A percentile compares a stretch with the other conserved stretches of the same genome.
Evolutionary conservation across 495 filamentous ascomycete species (phyloP).

Genomic region (Xylaria flabelliformis): DNA sequence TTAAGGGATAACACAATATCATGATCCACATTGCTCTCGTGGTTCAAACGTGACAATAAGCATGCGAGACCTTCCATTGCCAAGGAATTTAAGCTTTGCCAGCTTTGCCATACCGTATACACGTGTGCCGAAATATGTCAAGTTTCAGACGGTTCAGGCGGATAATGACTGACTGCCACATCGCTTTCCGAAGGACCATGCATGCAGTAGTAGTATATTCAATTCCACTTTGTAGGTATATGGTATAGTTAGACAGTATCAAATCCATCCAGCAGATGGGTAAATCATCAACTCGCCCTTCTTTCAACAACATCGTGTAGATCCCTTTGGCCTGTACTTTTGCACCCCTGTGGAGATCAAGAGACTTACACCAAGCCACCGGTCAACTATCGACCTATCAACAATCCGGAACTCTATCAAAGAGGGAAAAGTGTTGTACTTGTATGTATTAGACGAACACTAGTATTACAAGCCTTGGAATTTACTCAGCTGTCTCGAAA

Average conservation of each 20-base stretch:
- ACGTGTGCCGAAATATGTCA: conserved; percentile 11
- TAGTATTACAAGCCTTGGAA: neutral
- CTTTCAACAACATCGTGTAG: neutral
- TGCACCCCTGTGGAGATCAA: neutral
- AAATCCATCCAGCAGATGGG: neutral
- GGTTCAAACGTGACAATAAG: neutral
- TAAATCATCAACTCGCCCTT: neutral
- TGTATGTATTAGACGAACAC: neutral
- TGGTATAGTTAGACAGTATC: neutral
- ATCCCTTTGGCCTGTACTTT: neutral
- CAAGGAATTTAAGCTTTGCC: conserved; percentile 7
- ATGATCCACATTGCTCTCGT: conserved; percentile 13
- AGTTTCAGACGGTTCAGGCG: neutral
- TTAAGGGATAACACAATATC: neutral
- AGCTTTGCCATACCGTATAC: conserved; percentile 6
- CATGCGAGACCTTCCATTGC: neutral
- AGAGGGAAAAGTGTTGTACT: neutral
- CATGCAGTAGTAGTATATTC: neutral
- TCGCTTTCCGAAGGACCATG: conserved; percentile 3
- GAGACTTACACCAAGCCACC: conserved; percentile 1
- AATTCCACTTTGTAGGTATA: neutral
- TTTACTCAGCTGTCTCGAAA: neutral
- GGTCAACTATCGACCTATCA: neutral
- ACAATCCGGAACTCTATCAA: neutral
- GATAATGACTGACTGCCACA: neutral